These are phyloP conservation scores for Chytriomyces sp. DNA, from an alignment of 192 early-diverging fungal species.

Conservation along the genomic window DNA sequence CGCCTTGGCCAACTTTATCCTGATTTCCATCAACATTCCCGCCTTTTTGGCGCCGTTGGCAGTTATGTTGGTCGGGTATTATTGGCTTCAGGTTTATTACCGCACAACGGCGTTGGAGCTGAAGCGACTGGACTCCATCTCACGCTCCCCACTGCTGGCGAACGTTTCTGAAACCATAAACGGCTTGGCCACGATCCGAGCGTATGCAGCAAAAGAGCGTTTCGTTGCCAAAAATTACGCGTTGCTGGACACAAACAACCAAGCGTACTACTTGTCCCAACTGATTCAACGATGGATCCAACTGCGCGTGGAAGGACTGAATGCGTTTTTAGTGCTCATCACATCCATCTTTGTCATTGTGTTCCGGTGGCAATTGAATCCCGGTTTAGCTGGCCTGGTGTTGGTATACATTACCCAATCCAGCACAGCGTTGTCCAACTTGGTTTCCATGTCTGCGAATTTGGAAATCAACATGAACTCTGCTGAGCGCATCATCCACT, in stretches of 20 bases:
- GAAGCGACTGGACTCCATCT: slow-evolving; percentile 78
- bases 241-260: slow-evolving; percentile 38
- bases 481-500: slow-evolving; percentile 22
- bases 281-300: slow-evolving; percentile 31
- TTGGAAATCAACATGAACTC: slow-evolving; percentile 76
- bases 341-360: slow-evolving; percentile 69
- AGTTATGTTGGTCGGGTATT: slow-evolving; percentile 71
- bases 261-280: slow-evolving; percentile 34
- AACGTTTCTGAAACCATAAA: slow-evolving; percentile 76
- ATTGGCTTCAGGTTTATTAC: slow-evolving; percentile 70
- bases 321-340: slow-evolving; percentile 22
- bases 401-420: slow-evolving; percentile 79
- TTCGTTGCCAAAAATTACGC: slow-evolving; percentile 39
- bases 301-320: slow-evolving; percentile 28
- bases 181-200: slow-evolving; percentile 84
- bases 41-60: slow-evolving; percentile 51
- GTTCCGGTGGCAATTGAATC: slow-evolving; percentile 58
- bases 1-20: slow-evolving; percentile 36
- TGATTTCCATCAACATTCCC: slow-evolving; percentile 40
- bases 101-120: slow-evolving; percentile 77
- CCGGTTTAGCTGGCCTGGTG: slow-evolving; percentile 82
- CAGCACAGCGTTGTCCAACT: slow-evolving; percentile 73
- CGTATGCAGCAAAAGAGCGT: slow-evolving; percentile 70
- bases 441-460: slow-evolving; percentile 64
- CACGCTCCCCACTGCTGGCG: slow-evolving; percentile 76